Percentiles rank a stretch among this genome's conserved stretches.
Evolutionary conservation across 140 eudicot genomes (phyloP).

Genomic region (Flaveria floridana): DNA sequence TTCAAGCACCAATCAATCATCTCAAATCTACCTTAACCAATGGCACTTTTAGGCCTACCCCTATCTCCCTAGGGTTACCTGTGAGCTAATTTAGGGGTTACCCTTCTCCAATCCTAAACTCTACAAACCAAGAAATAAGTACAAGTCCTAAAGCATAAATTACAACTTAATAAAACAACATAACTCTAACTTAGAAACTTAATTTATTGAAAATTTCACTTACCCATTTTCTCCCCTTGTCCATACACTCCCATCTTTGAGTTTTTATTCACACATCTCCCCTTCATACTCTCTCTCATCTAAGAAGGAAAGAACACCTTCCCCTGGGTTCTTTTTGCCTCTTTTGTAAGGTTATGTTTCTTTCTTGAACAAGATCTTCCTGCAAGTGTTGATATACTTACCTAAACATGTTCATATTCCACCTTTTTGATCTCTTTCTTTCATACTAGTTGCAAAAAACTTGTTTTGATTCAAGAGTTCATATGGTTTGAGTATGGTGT

Average conservation of each 20-base stretch:
- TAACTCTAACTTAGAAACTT: background rate
- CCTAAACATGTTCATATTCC: background rate
- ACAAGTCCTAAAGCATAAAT: slow-evolving; percentile 24
- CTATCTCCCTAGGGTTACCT: slow-evolving; percentile 29
- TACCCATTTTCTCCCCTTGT: slow-evolving; percentile 16
- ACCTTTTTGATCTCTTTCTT: slow-evolving; percentile 9
- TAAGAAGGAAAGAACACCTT: slow-evolving; percentile 38
- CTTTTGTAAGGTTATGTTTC: slow-evolving; percentile 45
- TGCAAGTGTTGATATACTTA: slow-evolving; percentile 24
- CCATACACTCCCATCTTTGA: slow-evolving; percentile 35
- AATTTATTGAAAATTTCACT: slow-evolving; percentile 2
- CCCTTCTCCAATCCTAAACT: slow-evolving; percentile 28
- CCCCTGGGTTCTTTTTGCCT: slow-evolving; percentile 48
- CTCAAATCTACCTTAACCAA: slow-evolving; percentile 33
- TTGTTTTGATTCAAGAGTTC: slow-evolving; percentile 22
- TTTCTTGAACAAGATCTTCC: slow-evolving; percentile 26
- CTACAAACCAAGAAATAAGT: background rate
- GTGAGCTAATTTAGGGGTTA: slow-evolving; percentile 32
- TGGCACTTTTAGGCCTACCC: slow-evolving; percentile 38
- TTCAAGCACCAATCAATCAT: slow-evolving; percentile 43
- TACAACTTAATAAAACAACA: slow-evolving; percentile 21
- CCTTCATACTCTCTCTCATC: slow-evolving; percentile 23
- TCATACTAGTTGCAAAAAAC: background rate
- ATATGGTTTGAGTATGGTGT: slow-evolving; percentile 18
- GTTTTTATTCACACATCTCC: slow-evolving; percentile 32